Base-by-base conservation (phyloP, 345 rosid species). In the Xanthoceras sorbifolium region DNA sequence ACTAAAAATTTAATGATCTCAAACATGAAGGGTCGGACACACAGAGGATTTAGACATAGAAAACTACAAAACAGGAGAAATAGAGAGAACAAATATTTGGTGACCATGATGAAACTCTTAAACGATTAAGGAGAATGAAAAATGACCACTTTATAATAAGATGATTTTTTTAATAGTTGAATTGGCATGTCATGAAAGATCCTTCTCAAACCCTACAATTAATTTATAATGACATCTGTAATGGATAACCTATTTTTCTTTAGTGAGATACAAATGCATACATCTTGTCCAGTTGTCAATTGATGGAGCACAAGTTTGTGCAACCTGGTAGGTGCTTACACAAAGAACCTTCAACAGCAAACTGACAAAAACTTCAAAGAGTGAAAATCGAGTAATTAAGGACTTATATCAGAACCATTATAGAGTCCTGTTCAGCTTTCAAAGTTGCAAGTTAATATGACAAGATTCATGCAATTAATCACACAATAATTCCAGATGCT, bases 401-500 rank as follows among this genome's bases (percentile, higher is more conserved):
- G 25, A 23, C 17, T 50, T 67, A 67, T 23, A 5, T 23, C 32
- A 40, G 55, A 22, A 67, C 71, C 71, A 67, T 42, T 34, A 8
- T 14, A 64, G 14, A 5, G 11, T 10, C 28, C 5, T 65, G 48
- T 6, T 17, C 5, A 20, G 7, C 26, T 34, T 34, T 34, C 48
- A 62, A 62, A 62, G 66, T 62, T 29, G 8, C 42, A 28, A 28
- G n/a, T 46, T 31, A 67, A 10, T 63, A 26, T 26, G 22, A 38
- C 67, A 76, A 59, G 59, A 42, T 55, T 25, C 29, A n/a, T 50
- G 57, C 22, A 25, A 57, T 57, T 40, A 36, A 62, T 69, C 31
- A 42, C 44, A 15, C 10, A 0, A 57, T 28, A 22, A 9, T 9
- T 57, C 26, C 62, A 57, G 55, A 50, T 50, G 28, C 28, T 20